Evolutionary conservation across 306 rosid species (phyloP).

Genomic region (Glycyrrhiza uralensis): DNA sequence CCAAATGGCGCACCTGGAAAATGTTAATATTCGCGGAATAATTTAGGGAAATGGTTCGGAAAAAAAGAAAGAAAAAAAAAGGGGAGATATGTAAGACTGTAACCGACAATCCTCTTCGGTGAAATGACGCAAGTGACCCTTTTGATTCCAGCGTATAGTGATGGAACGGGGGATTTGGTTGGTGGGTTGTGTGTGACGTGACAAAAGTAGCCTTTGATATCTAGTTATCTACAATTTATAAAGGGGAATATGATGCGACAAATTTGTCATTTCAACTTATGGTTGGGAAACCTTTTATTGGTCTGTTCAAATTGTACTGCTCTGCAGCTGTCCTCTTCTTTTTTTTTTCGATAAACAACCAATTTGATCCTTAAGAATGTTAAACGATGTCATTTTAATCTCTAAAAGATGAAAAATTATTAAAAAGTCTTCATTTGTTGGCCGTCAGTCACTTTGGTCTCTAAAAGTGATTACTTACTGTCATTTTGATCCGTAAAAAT

Average conservation of each 20-base stretch:
- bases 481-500: no score
- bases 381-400: no score
- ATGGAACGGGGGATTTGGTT: neutral
- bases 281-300: neutral
- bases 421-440: no score
- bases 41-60: neutral
- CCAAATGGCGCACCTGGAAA: slow-evolving; percentile 41
- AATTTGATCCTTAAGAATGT: no score
- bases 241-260: slow-evolving; percentile 1
- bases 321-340: no score
- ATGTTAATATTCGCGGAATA: slow-evolving; percentile 3
- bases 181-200: neutral
- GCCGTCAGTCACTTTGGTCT: no score
- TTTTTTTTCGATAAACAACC: no score
- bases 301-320: neutral
- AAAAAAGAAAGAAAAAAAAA: neutral
- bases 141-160: neutral
- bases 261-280: slow-evolving; percentile 16
- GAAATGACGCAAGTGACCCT: slow-evolving; percentile 27
- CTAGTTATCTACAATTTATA: neutral
- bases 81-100: no score
- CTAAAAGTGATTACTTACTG: no score
- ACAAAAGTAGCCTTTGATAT: neutral
- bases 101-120: slow-evolving; percentile 32
- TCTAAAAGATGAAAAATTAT: no score